These are phyloP conservation scores for Arabis hirsuta DNA, from an alignment of 345 rosid species.

Conservation along the genomic window DNA sequence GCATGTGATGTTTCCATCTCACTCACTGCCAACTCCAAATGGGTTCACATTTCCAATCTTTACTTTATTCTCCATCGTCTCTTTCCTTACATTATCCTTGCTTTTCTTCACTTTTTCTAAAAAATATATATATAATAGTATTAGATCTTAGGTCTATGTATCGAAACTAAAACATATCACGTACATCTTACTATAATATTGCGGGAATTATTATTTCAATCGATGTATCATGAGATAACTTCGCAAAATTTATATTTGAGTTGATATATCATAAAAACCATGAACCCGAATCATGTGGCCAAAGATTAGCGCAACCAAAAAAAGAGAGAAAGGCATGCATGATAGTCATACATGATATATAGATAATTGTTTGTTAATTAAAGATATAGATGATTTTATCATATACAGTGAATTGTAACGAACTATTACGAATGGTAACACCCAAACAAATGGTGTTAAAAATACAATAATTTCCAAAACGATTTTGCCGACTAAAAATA, in stretches of 20 bases:
- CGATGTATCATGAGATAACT: not conserved
- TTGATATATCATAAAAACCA: conserved; percentile 5
- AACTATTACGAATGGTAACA: not conserved
- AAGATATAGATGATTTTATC: no score
- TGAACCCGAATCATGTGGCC: not conserved
- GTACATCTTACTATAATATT: conserved; percentile 18
- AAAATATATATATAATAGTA: not conserved
- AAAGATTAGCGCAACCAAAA: not conserved
- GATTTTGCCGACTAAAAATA: no score
- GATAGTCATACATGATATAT: not conserved
- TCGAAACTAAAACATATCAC: conserved; percentile 31
- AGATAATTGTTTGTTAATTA: not conserved
- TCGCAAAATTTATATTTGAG: not conserved
- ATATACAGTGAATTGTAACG: no score
- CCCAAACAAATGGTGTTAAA: not conserved
- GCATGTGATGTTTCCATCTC: conserved; percentile 61
- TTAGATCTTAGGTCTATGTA: conserved; percentile 33
- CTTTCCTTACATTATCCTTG: conserved; percentile 38
- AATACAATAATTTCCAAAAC: no score
- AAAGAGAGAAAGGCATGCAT: no score
- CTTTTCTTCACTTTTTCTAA: conserved; percentile 30
- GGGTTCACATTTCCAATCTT: conserved; percentile 47
- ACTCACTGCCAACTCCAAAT: conserved; percentile 45
- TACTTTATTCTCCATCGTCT: conserved; percentile 52
- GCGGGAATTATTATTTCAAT: not conserved